phyloP scores from a whole-genome alignment of 306 rosid genomes.

The Argentina anserina region DNA sequence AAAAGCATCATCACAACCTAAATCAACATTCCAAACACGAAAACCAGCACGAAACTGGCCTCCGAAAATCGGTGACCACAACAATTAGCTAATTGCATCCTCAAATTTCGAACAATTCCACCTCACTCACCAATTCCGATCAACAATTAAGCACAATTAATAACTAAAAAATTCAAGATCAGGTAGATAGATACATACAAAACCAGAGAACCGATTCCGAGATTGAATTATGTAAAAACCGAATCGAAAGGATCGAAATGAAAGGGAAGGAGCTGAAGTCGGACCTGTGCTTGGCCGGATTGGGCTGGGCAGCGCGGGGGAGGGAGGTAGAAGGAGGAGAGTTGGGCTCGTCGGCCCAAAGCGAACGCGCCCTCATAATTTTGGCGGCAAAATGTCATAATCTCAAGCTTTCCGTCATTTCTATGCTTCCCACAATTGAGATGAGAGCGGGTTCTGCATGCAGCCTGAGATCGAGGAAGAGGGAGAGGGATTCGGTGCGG shows the following conservation, averaged over 20 bases:
- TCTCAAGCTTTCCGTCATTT: conserved; percentile 23
- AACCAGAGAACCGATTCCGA: background rate
- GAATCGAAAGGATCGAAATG: background rate
- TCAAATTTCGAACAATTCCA: background rate
- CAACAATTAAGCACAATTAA: background rate
- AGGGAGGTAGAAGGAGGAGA: conserved; percentile 38
- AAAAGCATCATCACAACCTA: background rate
- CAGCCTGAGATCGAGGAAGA: background rate
- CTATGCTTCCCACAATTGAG: conserved; percentile 7
- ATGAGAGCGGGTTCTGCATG: background rate
- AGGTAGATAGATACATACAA: background rate
- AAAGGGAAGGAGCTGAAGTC: background rate
- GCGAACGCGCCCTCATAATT: conserved; percentile 41
- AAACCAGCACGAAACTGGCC: conserved; percentile 1
- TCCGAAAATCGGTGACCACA: background rate
- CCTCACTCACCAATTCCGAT: background rate
- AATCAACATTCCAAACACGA: background rate
- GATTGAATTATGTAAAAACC: background rate
- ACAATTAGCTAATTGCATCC: background rate
- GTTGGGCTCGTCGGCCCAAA: conserved; percentile 35
- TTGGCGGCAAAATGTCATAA: conserved; percentile 33
- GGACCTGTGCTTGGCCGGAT: conserved; percentile 28
- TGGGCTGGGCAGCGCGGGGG: conserved; percentile 14
- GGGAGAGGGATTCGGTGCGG: background rate
- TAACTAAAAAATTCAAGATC: no score